phyloP scores from a whole-genome alignment of 2,329 filamentous ascomycete species.

The Xylaria sp. region DNA sequence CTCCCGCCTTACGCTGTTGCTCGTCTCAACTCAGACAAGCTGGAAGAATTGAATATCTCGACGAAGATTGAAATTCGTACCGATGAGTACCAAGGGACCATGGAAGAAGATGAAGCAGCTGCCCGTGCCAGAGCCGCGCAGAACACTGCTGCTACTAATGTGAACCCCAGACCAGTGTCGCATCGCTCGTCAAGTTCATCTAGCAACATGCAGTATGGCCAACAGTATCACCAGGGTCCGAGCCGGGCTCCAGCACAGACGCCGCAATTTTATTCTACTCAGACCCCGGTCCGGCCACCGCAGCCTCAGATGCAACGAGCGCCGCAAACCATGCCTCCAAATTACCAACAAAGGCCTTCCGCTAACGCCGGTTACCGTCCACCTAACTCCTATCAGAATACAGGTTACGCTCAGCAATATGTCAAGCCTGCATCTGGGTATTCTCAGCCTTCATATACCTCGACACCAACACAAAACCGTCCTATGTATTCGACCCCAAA shows the following conservation, averaged over 20 bases:
- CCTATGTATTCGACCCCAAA: conserved; percentile 46
- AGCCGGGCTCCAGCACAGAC: conserved; percentile 57
- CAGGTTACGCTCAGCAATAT: conserved; percentile 59
- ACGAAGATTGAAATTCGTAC: conserved; percentile 78
- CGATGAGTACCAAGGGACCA: conserved; percentile 78
- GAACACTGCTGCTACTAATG: conserved; percentile 47
- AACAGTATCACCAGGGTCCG: conserved; percentile 60
- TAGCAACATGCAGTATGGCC: conserved; percentile 55
- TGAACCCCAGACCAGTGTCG: conserved; percentile 52
- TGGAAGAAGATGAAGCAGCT: conserved; percentile 83
- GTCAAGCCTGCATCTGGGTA: conserved; percentile 64
- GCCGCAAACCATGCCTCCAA: conserved; percentile 53
- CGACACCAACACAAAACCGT: conserved; percentile 56
- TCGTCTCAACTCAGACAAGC: conserved; percentile 84
- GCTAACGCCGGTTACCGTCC: conserved; percentile 61
- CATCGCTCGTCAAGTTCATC: conserved; percentile 54
- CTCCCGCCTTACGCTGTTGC: conserved; percentile 87
- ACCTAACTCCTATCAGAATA: conserved; percentile 57
- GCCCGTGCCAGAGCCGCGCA: conserved; percentile 60
- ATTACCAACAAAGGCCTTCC: conserved; percentile 50
- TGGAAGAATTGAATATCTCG: conserved; percentile 85
- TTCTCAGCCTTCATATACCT: conserved; percentile 60
- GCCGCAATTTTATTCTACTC: conserved; percentile 58
- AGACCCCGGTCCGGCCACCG: conserved; percentile 53
- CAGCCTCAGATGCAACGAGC: conserved; percentile 55